phyloP scores from a whole-genome alignment of 345 rosid genomes.

The Corymbia maculata region DNA sequence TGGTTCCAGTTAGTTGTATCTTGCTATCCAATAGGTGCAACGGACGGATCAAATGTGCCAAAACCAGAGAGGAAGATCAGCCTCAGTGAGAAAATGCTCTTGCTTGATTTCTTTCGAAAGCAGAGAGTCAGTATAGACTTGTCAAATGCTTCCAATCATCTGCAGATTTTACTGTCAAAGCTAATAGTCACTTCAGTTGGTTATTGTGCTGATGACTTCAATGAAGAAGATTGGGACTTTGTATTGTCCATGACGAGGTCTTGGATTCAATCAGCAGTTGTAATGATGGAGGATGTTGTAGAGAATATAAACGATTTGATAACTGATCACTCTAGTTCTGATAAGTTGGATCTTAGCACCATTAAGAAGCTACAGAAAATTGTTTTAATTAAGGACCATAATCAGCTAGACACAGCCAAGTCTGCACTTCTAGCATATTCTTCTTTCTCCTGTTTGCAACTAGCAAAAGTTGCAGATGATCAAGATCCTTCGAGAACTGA shows the following conservation, averaged over 20 bases:
- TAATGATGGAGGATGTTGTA: constrained; percentile 78
- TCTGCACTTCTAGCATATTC: constrained; percentile 69
- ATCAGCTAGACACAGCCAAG: constrained; percentile 36
- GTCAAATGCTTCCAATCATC: constrained; percentile 28
- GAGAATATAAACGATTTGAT: constrained; percentile 64
- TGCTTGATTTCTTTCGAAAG: constrained; percentile 71
- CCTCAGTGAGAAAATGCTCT: constrained; percentile 45
- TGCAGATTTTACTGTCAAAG: constrained; percentile 52
- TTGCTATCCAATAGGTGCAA: constrained; percentile 62
- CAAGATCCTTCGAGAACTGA: constrained; percentile 18
- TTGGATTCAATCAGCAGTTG: constrained; percentile 86
- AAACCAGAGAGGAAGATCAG: constrained; percentile 45
- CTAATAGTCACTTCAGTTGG: constrained; percentile 58
- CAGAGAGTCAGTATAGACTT: constrained; percentile 45
- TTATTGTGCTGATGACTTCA: constrained; percentile 79
- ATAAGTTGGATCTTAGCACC: constrained; percentile 14
- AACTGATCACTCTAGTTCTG: constrained; percentile 28
- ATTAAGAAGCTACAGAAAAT: constrained; percentile 42
- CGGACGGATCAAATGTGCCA: constrained; percentile 29
- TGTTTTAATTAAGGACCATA: constrained; percentile 41
- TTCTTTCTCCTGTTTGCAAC: constrained; percentile 30
- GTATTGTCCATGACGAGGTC: constrained; percentile 47
- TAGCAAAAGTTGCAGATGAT: constrained; percentile 18
- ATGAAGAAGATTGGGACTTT: constrained; percentile 83
- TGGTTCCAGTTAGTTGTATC: constrained; percentile 77